These are phyloP conservation scores for Pholiota microspora DNA, from an alignment of 768 basidiomycete species.

Conservation along the genomic window DNA sequence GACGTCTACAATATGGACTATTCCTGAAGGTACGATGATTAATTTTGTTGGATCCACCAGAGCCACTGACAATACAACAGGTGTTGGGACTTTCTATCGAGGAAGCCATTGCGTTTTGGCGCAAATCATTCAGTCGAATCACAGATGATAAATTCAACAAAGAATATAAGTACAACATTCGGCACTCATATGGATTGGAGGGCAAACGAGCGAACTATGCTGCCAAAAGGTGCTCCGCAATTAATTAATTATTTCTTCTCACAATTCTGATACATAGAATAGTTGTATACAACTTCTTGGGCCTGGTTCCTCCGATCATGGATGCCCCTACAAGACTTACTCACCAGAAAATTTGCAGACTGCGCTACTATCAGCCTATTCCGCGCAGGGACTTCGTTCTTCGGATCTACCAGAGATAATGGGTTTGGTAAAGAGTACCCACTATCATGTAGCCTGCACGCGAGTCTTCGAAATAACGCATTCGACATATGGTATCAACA, in stretches of 20 bases:
- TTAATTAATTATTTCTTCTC: neutral
- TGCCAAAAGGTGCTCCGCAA: conserved; percentile 69
- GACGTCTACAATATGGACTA: conserved; percentile 85
- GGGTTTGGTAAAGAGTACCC: conserved; percentile 69
- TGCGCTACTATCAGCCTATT: conserved; percentile 69
- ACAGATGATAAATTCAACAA: conserved; percentile 98
- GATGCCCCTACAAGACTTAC: conserved; percentile 94
- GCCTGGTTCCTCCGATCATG: conserved; percentile 59
- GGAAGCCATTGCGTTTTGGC: conserved; percentile 92
- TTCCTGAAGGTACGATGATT: conserved; percentile 81
- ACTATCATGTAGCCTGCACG: conserved; percentile 96
- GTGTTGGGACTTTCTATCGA: conserved; percentile 92
- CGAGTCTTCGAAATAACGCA: conserved; percentile 96
- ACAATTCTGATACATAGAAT: conserved; percentile 3
- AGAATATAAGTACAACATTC: conserved; percentile 95
- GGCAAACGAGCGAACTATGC: conserved; percentile 94
- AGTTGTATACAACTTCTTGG: conserved; percentile 92
- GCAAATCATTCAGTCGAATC: conserved; percentile 76
- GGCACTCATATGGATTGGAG: conserved; percentile 92
- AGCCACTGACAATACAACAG: conserved; percentile 36
- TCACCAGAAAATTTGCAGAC: conserved; percentile 78
- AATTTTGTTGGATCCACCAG: conserved; percentile 6
- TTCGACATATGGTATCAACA: conserved; percentile 63
- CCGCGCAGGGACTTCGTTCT: conserved; percentile 58
- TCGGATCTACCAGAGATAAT: conserved; percentile 82